These are phyloP conservation scores for Fraxinus excelsior DNA, from an alignment of 257 asterid species.

Conservation along the genomic window DNA sequence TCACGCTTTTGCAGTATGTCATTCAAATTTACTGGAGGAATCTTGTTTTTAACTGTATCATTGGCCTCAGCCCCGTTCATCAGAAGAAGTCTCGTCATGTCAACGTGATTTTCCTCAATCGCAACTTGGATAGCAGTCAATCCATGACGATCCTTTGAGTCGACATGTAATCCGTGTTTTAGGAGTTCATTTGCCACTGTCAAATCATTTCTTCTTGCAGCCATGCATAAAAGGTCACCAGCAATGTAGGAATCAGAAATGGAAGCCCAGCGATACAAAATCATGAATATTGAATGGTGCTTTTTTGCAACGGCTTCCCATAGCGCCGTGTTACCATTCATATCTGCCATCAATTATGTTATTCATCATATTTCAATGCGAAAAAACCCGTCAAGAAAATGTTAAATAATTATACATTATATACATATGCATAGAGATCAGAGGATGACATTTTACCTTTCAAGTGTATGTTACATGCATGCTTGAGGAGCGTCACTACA, in stretches of 20 bases:
- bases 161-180: constrained; percentile 71
- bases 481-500: constrained; percentile 80
- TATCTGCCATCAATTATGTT: constrained; percentile 38
- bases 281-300: constrained; percentile 69
- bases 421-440: not conserved
- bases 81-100: constrained; percentile 65
- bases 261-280: constrained; percentile 82
- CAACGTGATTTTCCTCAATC: constrained; percentile 45
- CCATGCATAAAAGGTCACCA: constrained; percentile 82
- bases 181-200: constrained; percentile 58
- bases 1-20: constrained; percentile 62
- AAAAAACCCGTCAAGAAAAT: not conserved
- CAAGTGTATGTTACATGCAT: constrained; percentile 71
- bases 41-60: constrained; percentile 36
- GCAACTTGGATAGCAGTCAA: constrained; percentile 74
- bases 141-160: constrained; percentile 70
- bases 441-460: constrained; percentile 41
- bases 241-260: constrained; percentile 71
- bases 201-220: constrained; percentile 64
- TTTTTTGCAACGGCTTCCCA: constrained; percentile 82
- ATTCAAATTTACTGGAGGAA: constrained; percentile 38
- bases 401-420: not conserved
- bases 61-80: constrained; percentile 76
- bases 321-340: constrained; percentile 74
- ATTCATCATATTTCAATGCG: not conserved